Conservation (phyloP, 257 asterid species). For the Orobanche coerulescens region DNA sequence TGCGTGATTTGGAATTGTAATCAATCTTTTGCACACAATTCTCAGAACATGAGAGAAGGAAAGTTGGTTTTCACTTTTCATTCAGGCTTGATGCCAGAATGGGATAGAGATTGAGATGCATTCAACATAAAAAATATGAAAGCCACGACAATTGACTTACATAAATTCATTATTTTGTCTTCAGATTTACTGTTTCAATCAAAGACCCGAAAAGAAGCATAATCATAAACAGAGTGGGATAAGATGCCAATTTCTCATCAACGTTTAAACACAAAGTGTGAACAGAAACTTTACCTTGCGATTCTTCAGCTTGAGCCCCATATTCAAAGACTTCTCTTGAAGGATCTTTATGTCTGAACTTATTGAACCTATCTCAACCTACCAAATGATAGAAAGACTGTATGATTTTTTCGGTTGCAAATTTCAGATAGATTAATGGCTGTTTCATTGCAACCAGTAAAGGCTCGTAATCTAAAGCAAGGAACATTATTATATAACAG, state of each 20-base stretch:
- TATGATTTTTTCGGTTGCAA: conserved; percentile 17
- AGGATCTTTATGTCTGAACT: conserved; percentile 95
- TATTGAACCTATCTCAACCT: conserved; percentile 97
- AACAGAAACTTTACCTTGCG: conserved; percentile 61
- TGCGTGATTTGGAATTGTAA: conserved; percentile 2
- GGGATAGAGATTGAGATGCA: not conserved
- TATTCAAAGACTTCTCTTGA: conserved; percentile 97
- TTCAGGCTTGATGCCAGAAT: not conserved
- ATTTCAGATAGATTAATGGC: not conserved
- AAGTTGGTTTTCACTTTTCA: not conserved
- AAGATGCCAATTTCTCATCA: not conserved
- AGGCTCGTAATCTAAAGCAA: conserved; percentile 2
- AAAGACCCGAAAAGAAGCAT: not conserved
- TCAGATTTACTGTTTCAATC: not conserved
- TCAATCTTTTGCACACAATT: not conserved
- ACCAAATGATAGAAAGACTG: conserved; percentile 23
- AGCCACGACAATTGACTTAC: not conserved
- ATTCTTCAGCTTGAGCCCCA: conserved; percentile 97
- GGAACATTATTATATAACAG: conserved; percentile 13
- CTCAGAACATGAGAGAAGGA: not conserved
- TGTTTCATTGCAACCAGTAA: not conserved
- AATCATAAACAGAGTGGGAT: conserved; percentile 1
- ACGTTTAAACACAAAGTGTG: not conserved
- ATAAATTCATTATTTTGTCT: not conserved
- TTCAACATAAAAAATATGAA: not conserved